These are phyloP conservation scores for Fusarium sp. DNA, from an alignment of 2,329 filamentous ascomycete species.

Conservation along the genomic window DNA sequence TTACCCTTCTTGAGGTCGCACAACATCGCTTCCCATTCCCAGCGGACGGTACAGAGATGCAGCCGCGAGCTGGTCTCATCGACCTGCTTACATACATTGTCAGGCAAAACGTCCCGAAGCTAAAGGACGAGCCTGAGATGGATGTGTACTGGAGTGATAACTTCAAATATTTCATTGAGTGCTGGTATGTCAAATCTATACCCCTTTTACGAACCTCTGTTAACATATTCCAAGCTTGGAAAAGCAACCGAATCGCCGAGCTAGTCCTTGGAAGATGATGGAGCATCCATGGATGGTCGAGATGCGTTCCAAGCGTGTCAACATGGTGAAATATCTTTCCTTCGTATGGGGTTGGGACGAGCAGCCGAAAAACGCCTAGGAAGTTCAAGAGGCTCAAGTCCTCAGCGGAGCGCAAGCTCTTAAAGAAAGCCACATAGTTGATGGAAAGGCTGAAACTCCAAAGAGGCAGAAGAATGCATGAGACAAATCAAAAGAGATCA, in stretches of 20 bases:
- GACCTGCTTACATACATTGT: constrained; percentile 98
- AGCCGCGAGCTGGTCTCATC: constrained; percentile 90
- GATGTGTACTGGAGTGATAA: constrained; percentile 95
- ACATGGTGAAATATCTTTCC: constrained; percentile 93
- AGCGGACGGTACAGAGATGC: constrained; percentile 94
- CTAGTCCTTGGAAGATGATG: constrained; percentile 97
- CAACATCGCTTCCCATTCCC: constrained; percentile 99
- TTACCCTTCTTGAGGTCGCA: constrained; percentile 98
- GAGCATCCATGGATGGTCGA: constrained; percentile 99
- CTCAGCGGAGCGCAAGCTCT: neutral
- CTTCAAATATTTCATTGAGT: constrained; percentile 99
- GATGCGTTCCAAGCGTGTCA: constrained; percentile 95
- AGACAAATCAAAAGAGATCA: constrained; percentile 11
- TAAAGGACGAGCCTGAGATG: constrained; percentile 93
- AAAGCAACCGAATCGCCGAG: constrained; percentile 87
- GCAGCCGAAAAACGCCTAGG: constrained; percentile 37
- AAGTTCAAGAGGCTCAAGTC: constrained; percentile 17
- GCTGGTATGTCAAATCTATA: constrained; percentile 78
- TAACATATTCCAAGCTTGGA: constrained; percentile 74
- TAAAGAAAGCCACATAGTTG: too few relatives aligned
- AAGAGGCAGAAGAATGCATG: constrained; percentile 13
- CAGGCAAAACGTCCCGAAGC: constrained; percentile 89
- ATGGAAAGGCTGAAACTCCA: neutral
- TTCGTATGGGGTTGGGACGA: constrained; percentile 96
- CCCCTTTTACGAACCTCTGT: constrained; percentile 5